Evolutionary conservation across 805 yeast species (phyloP).

Genomic region (Wickerhamiella siamensis): DNA sequence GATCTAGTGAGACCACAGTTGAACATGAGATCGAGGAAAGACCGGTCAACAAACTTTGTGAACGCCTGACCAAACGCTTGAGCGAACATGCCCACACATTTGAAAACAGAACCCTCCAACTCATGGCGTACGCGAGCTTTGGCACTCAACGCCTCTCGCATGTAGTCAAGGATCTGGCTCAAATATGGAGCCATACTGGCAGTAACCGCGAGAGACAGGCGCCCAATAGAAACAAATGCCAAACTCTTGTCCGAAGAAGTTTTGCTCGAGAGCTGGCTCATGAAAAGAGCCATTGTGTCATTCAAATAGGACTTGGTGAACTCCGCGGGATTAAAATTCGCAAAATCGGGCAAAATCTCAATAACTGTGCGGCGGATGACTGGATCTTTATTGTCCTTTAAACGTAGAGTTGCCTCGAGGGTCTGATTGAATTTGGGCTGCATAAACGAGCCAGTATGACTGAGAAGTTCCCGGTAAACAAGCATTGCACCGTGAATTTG

Average conservation of each 20-base stretch:
- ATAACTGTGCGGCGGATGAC: slow-evolving; percentile 77
- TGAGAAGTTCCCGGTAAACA: slow-evolving; percentile 65
- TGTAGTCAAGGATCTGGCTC: slow-evolving; percentile 72
- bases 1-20: slow-evolving; percentile 73
- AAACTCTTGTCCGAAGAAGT: slow-evolving; percentile 63
- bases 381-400: slow-evolving; percentile 62
- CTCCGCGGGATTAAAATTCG: slow-evolving; percentile 56
- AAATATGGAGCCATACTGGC: slow-evolving; percentile 76
- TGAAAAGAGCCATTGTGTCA: slow-evolving; percentile 58
- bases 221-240: slow-evolving; percentile 70
- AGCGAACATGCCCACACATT: slow-evolving; percentile 76
- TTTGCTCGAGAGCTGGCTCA: slow-evolving; percentile 50
- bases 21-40: slow-evolving; percentile 62
- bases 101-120: slow-evolving; percentile 72
- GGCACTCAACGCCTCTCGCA: slow-evolving; percentile 61
- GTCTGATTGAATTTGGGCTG: slow-evolving; percentile 59
- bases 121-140: slow-evolving; percentile 49
- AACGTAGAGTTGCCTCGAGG: slow-evolving; percentile 55
- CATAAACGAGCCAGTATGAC: slow-evolving; percentile 58
- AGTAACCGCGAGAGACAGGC: slow-evolving; percentile 61
- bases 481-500: slow-evolving; percentile 76
- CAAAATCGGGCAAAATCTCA: slow-evolving; percentile 66
- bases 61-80: slow-evolving; percentile 85
- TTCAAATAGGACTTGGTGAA: slow-evolving; percentile 76
- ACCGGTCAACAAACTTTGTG: slow-evolving; percentile 74